These are phyloP conservation scores for Aureobasidium sp. DNA, from an alignment of 2,329 filamentous ascomycete genomes.

Conservation along the genomic window DNA sequence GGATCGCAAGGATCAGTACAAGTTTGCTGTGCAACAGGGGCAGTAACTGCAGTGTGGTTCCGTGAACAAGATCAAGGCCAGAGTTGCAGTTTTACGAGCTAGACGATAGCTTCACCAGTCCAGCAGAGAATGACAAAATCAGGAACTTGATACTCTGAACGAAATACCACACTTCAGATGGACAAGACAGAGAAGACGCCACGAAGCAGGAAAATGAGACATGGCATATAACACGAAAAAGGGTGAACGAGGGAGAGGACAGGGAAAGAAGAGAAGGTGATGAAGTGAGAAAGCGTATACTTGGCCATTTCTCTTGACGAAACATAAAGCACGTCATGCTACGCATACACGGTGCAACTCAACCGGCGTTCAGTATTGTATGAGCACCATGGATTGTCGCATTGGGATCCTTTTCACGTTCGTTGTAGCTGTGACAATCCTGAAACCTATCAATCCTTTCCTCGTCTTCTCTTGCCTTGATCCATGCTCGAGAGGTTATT, in stretches of 20 bases:
- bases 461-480: neutral
- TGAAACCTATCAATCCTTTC: neutral
- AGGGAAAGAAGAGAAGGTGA: neutral
- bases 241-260: neutral
- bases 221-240: neutral
- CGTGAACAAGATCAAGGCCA: neutral
- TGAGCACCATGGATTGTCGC: neutral
- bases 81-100: too few relatives aligned
- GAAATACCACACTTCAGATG: too few relatives aligned
- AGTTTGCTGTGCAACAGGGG: constrained; percentile 51
- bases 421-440: neutral
- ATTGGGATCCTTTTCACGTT: neutral
- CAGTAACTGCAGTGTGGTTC: neutral
- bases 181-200: too few relatives aligned
- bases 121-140: too few relatives aligned
- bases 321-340: too few relatives aligned
- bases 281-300: neutral
- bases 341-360: too few relatives aligned
- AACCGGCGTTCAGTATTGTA: too few relatives aligned
- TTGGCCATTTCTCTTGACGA: neutral
- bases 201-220: neutral
- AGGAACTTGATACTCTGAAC: too few relatives aligned
- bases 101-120: neutral
- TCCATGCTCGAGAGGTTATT: neutral
- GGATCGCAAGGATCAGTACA: constrained; percentile 64